Evolutionary conservation across 1,139 yeast species (phyloP).

Genomic region (Zygosaccharomyces pseudobailii): DNA sequence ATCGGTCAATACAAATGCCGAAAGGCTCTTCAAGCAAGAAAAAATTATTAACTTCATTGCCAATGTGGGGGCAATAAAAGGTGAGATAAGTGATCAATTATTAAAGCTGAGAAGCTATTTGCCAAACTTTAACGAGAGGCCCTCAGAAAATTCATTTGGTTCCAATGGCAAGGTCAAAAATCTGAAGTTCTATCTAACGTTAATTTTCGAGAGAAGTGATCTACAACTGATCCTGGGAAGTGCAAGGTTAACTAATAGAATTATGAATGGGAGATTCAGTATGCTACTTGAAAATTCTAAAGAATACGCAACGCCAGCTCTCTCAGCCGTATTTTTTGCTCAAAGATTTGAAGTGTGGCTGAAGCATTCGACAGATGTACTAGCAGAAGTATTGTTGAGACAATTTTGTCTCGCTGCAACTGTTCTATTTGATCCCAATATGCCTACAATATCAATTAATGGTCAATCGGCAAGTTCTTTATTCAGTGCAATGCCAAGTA

Average conservation of each 20-base stretch:
- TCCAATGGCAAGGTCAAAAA: conserved; percentile 10
- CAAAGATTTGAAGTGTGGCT: conserved; percentile 20
- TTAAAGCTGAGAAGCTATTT: conserved; percentile 17
- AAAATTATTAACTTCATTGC: conserved; percentile 21
- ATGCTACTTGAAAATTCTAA: conserved; percentile 20
- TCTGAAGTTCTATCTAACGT: conserved; percentile 18
- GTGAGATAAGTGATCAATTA: conserved; percentile 24
- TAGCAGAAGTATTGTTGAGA: conserved; percentile 21
- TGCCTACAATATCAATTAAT: conserved; percentile 18
- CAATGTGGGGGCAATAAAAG: conserved; percentile 22
- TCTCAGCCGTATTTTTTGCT: conserved; percentile 22
- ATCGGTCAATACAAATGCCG: conserved; percentile 12
- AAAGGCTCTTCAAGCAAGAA: conserved; percentile 12
- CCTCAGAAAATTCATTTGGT: neutral
- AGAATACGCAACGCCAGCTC: conserved; percentile 22
- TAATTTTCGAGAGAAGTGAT: conserved; percentile 23
- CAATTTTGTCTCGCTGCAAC: conserved; percentile 18
- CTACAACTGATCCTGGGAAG: conserved; percentile 26
- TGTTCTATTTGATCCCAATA: conserved; percentile 18
- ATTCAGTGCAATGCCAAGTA: conserved; percentile 22
- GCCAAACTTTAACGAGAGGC: conserved; percentile 4
- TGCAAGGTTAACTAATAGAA: conserved; percentile 24
- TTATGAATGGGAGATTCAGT: conserved; percentile 30
- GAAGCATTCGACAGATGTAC: conserved; percentile 16
- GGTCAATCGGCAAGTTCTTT: conserved; percentile 20